phyloP scores from a whole-genome alignment of 352 stramenopile species.

The Phytophthora sp. region DNA sequence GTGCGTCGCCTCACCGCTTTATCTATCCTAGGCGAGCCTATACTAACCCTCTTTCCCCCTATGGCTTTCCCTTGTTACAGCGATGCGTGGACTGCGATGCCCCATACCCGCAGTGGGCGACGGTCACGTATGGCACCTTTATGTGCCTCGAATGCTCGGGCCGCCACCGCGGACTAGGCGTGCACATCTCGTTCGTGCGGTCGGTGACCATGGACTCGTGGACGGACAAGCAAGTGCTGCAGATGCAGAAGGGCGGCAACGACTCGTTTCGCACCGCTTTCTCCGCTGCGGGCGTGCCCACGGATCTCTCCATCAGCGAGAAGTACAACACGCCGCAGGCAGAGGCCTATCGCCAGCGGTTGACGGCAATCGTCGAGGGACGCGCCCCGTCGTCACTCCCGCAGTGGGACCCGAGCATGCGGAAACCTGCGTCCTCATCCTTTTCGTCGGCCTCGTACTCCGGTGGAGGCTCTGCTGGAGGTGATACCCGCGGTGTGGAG shows the following conservation, averaged over 20 bases:
- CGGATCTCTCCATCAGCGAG: conserved; percentile 73
- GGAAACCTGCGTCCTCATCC: conserved; percentile 50
- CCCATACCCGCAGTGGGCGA: conserved; percentile 94
- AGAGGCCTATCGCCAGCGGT: conserved; percentile 68
- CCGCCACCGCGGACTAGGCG: conserved; percentile 90
- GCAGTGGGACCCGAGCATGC: conserved; percentile 63
- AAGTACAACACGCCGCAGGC: conserved; percentile 89
- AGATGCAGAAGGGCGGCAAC: conserved; percentile 86
- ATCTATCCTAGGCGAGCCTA: not conserved
- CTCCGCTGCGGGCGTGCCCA: conserved; percentile 66
- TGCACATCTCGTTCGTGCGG: conserved; percentile 94
- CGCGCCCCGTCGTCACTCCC: conserved; percentile 55
- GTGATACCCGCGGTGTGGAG: conserved; percentile 75
- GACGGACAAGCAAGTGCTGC: conserved; percentile 87
- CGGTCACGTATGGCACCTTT: conserved; percentile 95
- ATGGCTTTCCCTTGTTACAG: conserved; percentile 36
- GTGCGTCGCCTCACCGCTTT: conserved; percentile 39
- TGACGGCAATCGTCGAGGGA: conserved; percentile 72
- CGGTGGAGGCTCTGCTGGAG: conserved; percentile 31
- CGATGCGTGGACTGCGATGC: conserved; percentile 95
- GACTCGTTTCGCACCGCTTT: conserved; percentile 76
- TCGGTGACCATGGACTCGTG: conserved; percentile 90
- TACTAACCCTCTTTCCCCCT: not conserved
- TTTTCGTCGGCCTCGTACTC: conserved; percentile 38
- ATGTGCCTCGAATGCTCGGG: conserved; percentile 96